phyloP scores from a whole-genome alignment of 495 filamentous ascomycete species.

The Xanthoparmelia taractica region DNA sequence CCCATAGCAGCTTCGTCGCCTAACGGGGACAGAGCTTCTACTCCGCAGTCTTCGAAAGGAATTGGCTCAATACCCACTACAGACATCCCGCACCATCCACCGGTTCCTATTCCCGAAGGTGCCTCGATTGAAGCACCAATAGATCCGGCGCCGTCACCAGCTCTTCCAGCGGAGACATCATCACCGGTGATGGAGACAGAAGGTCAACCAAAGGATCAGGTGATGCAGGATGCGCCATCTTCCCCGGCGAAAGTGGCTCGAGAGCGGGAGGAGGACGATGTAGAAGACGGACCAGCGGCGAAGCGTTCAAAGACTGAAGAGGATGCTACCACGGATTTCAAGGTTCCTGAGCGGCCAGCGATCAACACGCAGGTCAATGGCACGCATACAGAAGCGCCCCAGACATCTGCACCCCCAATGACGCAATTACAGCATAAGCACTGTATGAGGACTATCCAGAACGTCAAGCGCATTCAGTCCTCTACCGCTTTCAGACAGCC shows the following conservation, averaged over 20 bases:
- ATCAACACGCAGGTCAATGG: slow-evolving; percentile 27
- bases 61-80: slow-evolving; percentile 10
- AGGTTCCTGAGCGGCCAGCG: slow-evolving; percentile 34
- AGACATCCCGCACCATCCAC: slow-evolving; percentile 21
- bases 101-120: slow-evolving; percentile 16
- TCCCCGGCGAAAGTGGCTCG: slow-evolving; percentile 54
- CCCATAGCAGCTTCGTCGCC: slow-evolving; percentile 3
- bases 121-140: slow-evolving; percentile 17
- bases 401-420: slow-evolving; percentile 32
- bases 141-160: slow-evolving; percentile 24
- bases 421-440: slow-evolving; percentile 52
- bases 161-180: slow-evolving; percentile 8
- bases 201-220: slow-evolving; percentile 28
- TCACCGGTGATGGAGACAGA: neutral
- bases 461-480: slow-evolving; percentile 72
- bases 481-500: slow-evolving; percentile 65
- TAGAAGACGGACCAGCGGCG: slow-evolving; percentile 62
- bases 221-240: slow-evolving; percentile 34
- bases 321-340: slow-evolving; percentile 32
- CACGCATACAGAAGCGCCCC: slow-evolving; percentile 5
- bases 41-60: neutral
- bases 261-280: slow-evolving; percentile 62
- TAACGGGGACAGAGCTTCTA: slow-evolving; percentile 1
- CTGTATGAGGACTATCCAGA: slow-evolving; percentile 49
- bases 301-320: slow-evolving; percentile 67